Conservation (phyloP, 208 protist genomes). For the Acanthamoeba triangularis region DNA sequence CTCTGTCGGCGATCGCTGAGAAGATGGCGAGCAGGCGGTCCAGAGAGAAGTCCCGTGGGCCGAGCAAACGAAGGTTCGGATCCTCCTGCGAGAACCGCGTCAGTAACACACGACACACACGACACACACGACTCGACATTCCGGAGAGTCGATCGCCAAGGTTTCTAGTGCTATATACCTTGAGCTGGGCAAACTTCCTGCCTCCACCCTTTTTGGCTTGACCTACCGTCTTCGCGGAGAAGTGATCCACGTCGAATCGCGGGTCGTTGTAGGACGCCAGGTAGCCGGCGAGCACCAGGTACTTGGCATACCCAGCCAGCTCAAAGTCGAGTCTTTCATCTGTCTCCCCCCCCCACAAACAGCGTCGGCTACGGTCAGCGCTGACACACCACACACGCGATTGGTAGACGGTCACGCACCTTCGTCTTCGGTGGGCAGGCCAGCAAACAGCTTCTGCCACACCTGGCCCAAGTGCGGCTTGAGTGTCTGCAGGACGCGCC, state of each 20-base stretch:
- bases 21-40: conserved; percentile 46
- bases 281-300: conserved; percentile 30
- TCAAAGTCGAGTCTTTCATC: conserved; percentile 53
- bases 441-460: conserved; percentile 25
- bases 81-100: neutral
- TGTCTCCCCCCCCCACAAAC: no score
- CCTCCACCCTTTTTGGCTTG: conserved; percentile 25
- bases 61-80: conserved; percentile 14
- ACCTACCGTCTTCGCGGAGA: neutral
- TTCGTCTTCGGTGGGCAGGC: conserved; percentile 33
- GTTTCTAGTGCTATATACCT: no score
- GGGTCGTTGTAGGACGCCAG: conserved; percentile 64
- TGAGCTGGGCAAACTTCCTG: conserved; percentile 25
- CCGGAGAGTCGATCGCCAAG: no score
- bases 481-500: neutral
- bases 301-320: conserved; percentile 31
- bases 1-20: neutral
- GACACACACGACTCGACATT: no score
- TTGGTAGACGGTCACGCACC: neutral
- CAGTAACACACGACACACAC: neutral
- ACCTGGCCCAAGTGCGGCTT: conserved; percentile 14
- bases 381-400: neutral
- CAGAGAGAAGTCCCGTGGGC: neutral
- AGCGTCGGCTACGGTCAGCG: neutral
- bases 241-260: conserved; percentile 45